Evolutionary conservation across 2,329 filamentous ascomycete species (phyloP), one percentile per base, ranked within the genome.

Genomic region (Botrytis tulipae): DNA sequence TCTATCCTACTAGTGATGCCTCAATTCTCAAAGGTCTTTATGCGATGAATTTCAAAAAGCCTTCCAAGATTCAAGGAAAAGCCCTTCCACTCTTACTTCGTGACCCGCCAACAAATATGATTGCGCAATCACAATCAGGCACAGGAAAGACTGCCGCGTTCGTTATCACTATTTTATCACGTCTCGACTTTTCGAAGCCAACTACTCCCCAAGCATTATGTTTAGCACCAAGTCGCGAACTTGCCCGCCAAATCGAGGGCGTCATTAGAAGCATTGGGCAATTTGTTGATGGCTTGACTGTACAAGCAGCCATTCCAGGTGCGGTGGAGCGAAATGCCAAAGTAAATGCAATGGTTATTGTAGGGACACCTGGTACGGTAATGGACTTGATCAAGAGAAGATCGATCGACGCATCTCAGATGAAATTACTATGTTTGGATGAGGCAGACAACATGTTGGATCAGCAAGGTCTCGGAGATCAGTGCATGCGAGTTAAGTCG

Each of bases 371-470:
- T 0, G 96, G 96, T 72, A 98, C 95, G 0, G 93, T 96, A 67
- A 91, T 92, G 85, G 96, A 98, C 80, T 87, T 96, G 79, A 91
- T 98, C 79, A 91, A 91, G 80, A 90, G 91, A 79, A 88, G 90
- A 77, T 88, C 93, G 80, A 87, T 99, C 76, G 89, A 97, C 78
- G 83, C 90, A 0, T 89, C 87, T 29, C 84, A 90, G 73, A 86
- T 99, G 78, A 93, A 90, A 82, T 88, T 97, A 14, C 87, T 99
- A 75, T 95, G 98, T 73, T 87, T 99, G 71, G 96, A 99, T 80
- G 96, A 99, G 85, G 96, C 96, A 73, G 96, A 99, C 84, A 98
- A 98, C 84, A 99, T 99, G 96, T 86, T 99, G 74, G 96, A 98
- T 81, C 92, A 95, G 83, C 94, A 97, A 83, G 95, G 96, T 70